phyloP scores from a whole-genome alignment of 2,329 filamentous ascomycete species.

The Talaromyces verruculosus region DNA sequence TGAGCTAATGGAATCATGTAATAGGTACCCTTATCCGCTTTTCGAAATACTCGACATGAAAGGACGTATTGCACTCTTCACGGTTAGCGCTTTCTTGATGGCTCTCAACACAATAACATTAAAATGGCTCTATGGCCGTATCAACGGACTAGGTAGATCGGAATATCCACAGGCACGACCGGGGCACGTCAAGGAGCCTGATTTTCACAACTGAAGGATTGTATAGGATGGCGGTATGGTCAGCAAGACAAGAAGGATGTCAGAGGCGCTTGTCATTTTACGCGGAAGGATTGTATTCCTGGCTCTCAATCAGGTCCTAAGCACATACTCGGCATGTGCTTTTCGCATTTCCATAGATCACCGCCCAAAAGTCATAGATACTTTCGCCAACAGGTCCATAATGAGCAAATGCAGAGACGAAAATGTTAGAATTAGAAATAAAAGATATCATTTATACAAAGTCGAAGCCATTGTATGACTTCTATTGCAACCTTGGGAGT shows the following conservation, averaged over 20 bases:
- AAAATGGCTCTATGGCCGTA: slow-evolving; percentile 66
- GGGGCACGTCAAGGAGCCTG: slow-evolving; percentile 32
- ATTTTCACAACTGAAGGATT: slow-evolving; percentile 18
- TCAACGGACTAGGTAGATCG: slow-evolving; percentile 39
- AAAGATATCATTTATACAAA: background rate
- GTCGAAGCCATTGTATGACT: background rate
- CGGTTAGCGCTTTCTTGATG: slow-evolving; percentile 68
- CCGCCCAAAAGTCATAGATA: background rate
- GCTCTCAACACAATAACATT: slow-evolving; percentile 66
- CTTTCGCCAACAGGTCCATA: background rate
- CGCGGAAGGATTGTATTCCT: background rate
- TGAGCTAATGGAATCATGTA: slow-evolving; percentile 20
- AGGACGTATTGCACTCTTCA: slow-evolving; percentile 69
- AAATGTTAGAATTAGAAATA: background rate
- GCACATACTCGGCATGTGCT: background rate
- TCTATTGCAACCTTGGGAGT: too few species aligned
- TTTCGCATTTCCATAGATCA: background rate
- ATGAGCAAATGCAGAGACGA: background rate
- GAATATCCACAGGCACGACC: slow-evolving; percentile 29
- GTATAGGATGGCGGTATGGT: background rate
- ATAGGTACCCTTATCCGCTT: slow-evolving; percentile 81
- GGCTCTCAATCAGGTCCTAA: background rate
- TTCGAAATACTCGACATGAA: slow-evolving; percentile 67
- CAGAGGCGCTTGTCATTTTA: background rate
- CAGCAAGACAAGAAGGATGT: background rate